A percentile compares a stretch with the other conserved stretches of the same genome.
Conservation (phyloP, 345 rosid species). For the Lepidium aucheri region DNA sequence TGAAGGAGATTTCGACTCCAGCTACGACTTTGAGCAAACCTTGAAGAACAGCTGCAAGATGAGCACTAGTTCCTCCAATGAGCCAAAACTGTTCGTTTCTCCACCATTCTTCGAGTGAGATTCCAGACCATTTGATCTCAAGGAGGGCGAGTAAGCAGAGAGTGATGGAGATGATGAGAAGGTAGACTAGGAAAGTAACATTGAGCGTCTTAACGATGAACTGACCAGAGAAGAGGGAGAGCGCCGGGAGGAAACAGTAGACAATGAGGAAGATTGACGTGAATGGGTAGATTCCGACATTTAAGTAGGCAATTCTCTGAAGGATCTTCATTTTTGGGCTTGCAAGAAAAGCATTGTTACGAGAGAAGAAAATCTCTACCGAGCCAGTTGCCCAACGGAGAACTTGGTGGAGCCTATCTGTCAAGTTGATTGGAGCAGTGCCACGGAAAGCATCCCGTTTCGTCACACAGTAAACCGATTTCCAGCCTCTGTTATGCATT, state of each 20-base stretch:
- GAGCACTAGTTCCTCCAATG: constrained; percentile 96
- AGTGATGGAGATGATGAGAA: constrained; percentile 66
- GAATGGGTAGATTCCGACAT: constrained; percentile 95
- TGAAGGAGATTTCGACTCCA: constrained; percentile 91
- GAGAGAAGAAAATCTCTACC: constrained; percentile 93
- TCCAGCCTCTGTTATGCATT: constrained; percentile 99
- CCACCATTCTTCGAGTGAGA: constrained; percentile 94
- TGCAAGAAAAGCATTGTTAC: constrained; percentile 86
- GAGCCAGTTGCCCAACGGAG: constrained; percentile 99
- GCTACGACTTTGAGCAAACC: constrained; percentile 86
- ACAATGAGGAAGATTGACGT: constrained; percentile 91
- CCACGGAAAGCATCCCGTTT: constrained; percentile 96
- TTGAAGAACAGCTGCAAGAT: constrained; percentile 93
- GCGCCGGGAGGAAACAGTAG: constrained; percentile 96
- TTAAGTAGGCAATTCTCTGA: constrained; percentile 88
- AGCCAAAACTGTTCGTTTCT: constrained; percentile 98
- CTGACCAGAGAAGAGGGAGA: constrained; percentile 94
- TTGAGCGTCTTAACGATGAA: constrained; percentile 80
- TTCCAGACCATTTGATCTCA: constrained; percentile 97
- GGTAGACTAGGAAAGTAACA: constrained; percentile 80
- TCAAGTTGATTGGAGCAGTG: constrained; percentile 92
- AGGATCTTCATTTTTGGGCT: constrained; percentile 81
- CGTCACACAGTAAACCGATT: constrained; percentile 93
- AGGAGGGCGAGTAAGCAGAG: constrained; percentile 76
- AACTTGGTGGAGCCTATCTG: constrained; percentile 97